Conservation (phyloP, 1,139 yeast species). For the Taphrina deformans region DNA sequence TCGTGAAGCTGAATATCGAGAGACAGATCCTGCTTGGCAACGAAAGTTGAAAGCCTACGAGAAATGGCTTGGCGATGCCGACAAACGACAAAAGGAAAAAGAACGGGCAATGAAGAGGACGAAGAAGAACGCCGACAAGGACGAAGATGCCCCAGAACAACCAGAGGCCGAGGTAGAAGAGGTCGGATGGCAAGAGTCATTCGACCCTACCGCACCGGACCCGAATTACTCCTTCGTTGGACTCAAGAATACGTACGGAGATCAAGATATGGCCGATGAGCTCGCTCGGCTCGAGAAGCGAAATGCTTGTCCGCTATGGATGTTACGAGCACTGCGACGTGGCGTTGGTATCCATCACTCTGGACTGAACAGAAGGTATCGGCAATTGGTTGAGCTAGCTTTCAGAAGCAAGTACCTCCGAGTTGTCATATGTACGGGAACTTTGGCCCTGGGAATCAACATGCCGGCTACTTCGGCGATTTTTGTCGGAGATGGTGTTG, state of each 20-base stretch:
- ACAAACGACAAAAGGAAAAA: slow-evolving; percentile 31
- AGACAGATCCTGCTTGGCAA: slow-evolving; percentile 34
- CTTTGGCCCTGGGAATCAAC: slow-evolving; percentile 35
- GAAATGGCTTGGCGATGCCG: slow-evolving; percentile 34
- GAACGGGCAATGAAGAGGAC: slow-evolving; percentile 30
- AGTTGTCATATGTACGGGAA: slow-evolving; percentile 35
- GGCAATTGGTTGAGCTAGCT: slow-evolving; percentile 34
- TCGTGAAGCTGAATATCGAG: slow-evolving; percentile 34
- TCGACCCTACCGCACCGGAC: slow-evolving; percentile 35
- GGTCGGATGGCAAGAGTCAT: slow-evolving; percentile 32
- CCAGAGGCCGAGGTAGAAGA: slow-evolving; percentile 33
- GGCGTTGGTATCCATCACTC: slow-evolving; percentile 35
- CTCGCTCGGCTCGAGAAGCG: slow-evolving; percentile 29
- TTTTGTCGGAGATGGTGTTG: slow-evolving; percentile 34
- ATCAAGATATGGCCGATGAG: slow-evolving; percentile 35
- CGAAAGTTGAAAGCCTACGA: slow-evolving; percentile 33
- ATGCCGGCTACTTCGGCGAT: slow-evolving; percentile 35
- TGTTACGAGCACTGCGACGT: slow-evolving; percentile 32
- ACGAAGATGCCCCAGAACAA: slow-evolving; percentile 33
- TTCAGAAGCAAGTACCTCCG: slow-evolving; percentile 34
- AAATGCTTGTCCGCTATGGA: slow-evolving; percentile 32
- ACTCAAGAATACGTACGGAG: slow-evolving; percentile 34
- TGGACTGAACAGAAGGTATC: slow-evolving; percentile 35
- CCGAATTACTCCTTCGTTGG: slow-evolving; percentile 36
- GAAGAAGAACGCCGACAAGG: slow-evolving; percentile 34